Evolutionary conservation across 345 rosid genomes (phyloP), one percentile per base, ranked within the genome.

Genomic region (Sapria himalayana): DNA sequence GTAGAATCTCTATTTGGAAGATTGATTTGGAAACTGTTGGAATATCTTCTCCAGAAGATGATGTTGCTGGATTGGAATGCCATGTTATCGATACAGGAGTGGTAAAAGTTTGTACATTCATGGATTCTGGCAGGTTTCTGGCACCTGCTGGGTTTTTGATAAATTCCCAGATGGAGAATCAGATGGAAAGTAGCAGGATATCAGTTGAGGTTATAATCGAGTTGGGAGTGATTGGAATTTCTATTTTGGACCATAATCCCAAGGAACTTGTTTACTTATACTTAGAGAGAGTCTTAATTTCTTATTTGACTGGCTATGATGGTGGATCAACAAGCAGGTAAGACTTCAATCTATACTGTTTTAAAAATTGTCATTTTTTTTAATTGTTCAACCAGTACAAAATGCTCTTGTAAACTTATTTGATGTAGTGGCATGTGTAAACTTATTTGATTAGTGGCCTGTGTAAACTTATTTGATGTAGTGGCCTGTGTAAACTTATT

Each of bases 291-390:
- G 76, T 82, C 13, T 89, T 67, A 37, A 37, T 79, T 19, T 76
- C 94, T 25, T 89, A 82, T 64, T 79, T 91, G 19, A 82, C 81
- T 47, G 93, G 98, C 43, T 89, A 76, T 59, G 94, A 76, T 58
- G 73, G 70, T 51, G 98, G 98, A 49, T 55, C 73, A 43, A 76
- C 94, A 24, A 79, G 95, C 91, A 82, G 98, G 98, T 82, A 46
- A 34, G 50, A 43, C 9, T n/a, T n/a, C n/a, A n/a, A n/a, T n/a
- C n/a, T n/a, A n/a, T n/a, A n/a, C n/a, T n/a, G n/a, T n/a, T n/a
- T n/a, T n/a, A n/a, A n/a, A n/a, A n/a, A n/a, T n/a, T n/a, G n/a
- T n/a, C n/a, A n/a, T n/a, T n/a, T n/a, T n/a, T n/a, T n/a, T n/a
- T n/a, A n/a, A n/a, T n/a, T n/a, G n/a, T n/a, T n/a, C n/a, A n/a